Base-by-base conservation (phyloP, 805 yeast species). In the Scheffersomyces spartinae region DNA sequence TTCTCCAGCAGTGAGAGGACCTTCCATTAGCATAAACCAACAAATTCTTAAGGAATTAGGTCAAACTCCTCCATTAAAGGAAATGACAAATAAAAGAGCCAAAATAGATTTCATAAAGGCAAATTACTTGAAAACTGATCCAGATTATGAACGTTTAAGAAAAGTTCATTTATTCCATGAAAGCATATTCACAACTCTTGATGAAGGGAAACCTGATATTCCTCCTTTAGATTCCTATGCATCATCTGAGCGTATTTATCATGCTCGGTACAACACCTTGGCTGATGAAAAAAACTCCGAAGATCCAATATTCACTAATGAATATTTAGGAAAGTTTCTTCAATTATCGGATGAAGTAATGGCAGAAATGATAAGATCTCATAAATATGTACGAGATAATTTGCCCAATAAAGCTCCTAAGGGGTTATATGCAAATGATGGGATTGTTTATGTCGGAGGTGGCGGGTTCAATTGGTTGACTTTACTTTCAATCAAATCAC, bases 391-490 rank as follows among this genome's bases (percentile, higher is more conserved):
- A 10, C 61, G 68, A 12, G 43, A 45, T 2, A 52, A 49, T 17
- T 41, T 77, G 12, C 23, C 23, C 6, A 7, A 9, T 13, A 7
- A 7, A 7, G n/a, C 13, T 16, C 23, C 23, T 7, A 16, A 21
- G 7, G 15, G 23, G 5, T 11, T 21, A 21, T 40, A 59, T 17
- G 44, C 80, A 4, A 73, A 76, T 1, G 55, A 64, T 29, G 82
- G 76, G 7, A 61, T 76, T 11, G 88, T 70, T 15, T 73, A 62
- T 40, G 85, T 81, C 15, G 93, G 88, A 18, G 94, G 94, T 21
- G 91, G 86, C 3, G 68, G 68, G 38, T 79, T 72, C 49, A 72
- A 80, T 33, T 76, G 88, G 66, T 61, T 77, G 39, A 71, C 83
- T 4, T 52, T 79, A 20, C 54, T 79, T 13, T 71, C 82, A 7